A percentile compares a stretch with the other conserved stretches of the same genome.
Evolutionary conservation across 2,329 filamentous ascomycete species (phyloP).

Genomic region (Epicoccum sorghinum): DNA sequence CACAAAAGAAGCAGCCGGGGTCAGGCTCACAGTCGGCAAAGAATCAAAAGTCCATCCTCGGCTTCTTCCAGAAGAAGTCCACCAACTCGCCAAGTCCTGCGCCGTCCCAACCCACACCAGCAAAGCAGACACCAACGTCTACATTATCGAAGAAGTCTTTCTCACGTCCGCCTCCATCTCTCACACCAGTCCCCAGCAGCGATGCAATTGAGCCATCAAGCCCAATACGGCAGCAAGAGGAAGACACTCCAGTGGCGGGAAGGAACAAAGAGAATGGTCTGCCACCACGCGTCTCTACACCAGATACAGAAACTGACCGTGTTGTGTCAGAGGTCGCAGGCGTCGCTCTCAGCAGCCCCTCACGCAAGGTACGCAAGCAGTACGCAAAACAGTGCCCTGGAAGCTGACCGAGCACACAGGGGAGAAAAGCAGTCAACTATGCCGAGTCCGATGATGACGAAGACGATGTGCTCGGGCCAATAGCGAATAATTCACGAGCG

Average conservation of each 20-base stretch:
- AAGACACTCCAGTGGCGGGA: constrained; percentile 47
- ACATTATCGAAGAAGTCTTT: constrained; percentile 42
- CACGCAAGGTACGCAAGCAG: constrained; percentile 69
- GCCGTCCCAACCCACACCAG: constrained; percentile 36
- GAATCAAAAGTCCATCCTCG: constrained; percentile 74
- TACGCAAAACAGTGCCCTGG: too few relatives aligned
- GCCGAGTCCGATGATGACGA: constrained; percentile 81
- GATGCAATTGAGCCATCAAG: constrained; percentile 71
- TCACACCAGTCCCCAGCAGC: constrained; percentile 82
- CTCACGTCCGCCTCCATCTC: constrained; percentile 43
- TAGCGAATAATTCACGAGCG: constrained; percentile 52
- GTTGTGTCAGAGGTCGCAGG: constrained; percentile 51
- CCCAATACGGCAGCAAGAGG: constrained; percentile 68
- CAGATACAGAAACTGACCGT: constrained; percentile 51
- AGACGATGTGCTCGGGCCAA: constrained; percentile 70
- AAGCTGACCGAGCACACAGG: constrained; percentile 44
- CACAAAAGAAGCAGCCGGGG: constrained; percentile 55
- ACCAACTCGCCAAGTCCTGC: constrained; percentile 54
- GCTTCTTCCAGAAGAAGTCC: constrained; percentile 74
- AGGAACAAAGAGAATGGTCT: constrained; percentile 62
- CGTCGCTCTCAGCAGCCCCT: constrained; percentile 70
- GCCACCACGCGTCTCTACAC: constrained; percentile 49
- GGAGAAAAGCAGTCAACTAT: constrained; percentile 75
- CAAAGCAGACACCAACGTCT: constrained; percentile 35
- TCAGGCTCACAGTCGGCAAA: constrained; percentile 58